Conservation (phyloP, 768 basidiomycete genomes). For the Suillus alpinus region DNA sequence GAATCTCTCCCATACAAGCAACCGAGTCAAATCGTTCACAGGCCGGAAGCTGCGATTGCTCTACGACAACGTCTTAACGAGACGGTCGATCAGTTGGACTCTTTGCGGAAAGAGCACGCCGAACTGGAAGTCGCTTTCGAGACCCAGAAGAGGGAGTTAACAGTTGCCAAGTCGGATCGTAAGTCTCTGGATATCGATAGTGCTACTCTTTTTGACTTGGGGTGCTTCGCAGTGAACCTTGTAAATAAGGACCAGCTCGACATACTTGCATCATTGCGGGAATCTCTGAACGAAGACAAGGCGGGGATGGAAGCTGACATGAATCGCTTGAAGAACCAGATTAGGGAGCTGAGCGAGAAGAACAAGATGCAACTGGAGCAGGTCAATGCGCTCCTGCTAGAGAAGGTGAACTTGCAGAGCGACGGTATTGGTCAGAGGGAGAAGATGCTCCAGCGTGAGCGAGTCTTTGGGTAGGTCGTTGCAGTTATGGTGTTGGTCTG, state of each 20-base stretch:
- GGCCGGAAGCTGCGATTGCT: slow-evolving; percentile 85
- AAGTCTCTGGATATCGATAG: slow-evolving; percentile 23
- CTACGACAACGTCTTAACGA: slow-evolving; percentile 86
- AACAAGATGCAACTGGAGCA: slow-evolving; percentile 90
- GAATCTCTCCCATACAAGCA: not conserved
- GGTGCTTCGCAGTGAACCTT: slow-evolving; percentile 61
- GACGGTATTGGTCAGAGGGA: slow-evolving; percentile 91
- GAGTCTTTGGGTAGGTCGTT: slow-evolving; percentile 69
- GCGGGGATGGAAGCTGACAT: slow-evolving; percentile 68
- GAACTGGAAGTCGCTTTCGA: slow-evolving; percentile 73
- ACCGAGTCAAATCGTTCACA: slow-evolving; percentile 25
- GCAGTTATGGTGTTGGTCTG: not conserved
- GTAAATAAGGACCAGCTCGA: slow-evolving; percentile 94
- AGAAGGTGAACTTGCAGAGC: slow-evolving; percentile 88
- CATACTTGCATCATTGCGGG: slow-evolving; percentile 79
- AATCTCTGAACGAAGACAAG: slow-evolving; percentile 89
- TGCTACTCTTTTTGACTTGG: slow-evolving; percentile 5
- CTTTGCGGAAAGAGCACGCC: slow-evolving; percentile 61
- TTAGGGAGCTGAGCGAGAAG: slow-evolving; percentile 75
- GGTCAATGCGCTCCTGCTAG: slow-evolving; percentile 78
- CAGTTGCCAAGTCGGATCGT: slow-evolving; percentile 85
- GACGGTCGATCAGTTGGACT: slow-evolving; percentile 77
- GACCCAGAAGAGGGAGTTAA: slow-evolving; percentile 62
- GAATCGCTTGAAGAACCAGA: slow-evolving; percentile 58
- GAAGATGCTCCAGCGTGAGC: slow-evolving; percentile 80